These are phyloP conservation scores for Hygrophila difformis DNA, from an alignment of 257 asterid genomes.

Conservation along the genomic window DNA sequence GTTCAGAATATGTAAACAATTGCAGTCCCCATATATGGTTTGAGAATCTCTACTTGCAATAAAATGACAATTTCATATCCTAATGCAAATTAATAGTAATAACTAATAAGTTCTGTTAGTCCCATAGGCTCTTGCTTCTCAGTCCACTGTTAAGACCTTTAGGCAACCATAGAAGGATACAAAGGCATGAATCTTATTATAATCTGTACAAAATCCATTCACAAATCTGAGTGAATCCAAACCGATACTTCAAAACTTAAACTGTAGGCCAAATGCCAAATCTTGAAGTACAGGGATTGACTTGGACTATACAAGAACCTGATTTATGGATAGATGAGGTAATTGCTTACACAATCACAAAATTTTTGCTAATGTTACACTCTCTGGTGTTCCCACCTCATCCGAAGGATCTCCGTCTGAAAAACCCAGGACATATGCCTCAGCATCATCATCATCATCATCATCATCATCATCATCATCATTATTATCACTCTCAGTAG, in stretches of 20 bases:
- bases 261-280: background rate
- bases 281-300: background rate
- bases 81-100: no score
- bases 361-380: background rate
- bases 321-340: background rate
- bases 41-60: no score
- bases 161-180: no score
- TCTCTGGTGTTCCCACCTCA: background rate
- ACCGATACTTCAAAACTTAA: background rate
- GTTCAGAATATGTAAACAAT: no score
- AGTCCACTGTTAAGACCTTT: no score
- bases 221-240: background rate
- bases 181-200: background rate
- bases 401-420: slow-evolving; percentile 1
- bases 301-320: background rate
- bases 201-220: background rate
- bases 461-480: no score
- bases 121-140: no score
- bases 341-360: background rate
- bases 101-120: no score
- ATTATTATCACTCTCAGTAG: slow-evolving; percentile 32
- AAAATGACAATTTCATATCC: no score
- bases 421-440: background rate
- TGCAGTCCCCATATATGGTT: no score
- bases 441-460: slow-evolving; percentile 18